Evolutionary conservation across 352 stramenopile species (phyloP).

Genomic region (Thalassiosira ordinaria): DNA sequence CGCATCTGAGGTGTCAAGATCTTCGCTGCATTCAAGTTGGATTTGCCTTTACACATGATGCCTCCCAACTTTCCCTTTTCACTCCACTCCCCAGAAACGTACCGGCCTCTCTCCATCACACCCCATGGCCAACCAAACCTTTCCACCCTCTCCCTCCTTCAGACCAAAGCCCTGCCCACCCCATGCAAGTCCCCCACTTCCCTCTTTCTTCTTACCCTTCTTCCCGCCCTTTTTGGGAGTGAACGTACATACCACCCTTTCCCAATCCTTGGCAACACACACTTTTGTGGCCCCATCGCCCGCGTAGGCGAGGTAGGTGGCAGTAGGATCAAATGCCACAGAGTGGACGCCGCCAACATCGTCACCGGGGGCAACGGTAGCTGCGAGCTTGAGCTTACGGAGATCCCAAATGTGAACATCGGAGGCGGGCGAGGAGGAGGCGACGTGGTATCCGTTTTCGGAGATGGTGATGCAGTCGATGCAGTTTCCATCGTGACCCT

Average conservation of each 20-base stretch:
- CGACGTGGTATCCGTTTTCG: slow-evolving; percentile 95
- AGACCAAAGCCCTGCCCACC: slow-evolving; percentile 20
- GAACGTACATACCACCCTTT: slow-evolving; percentile 52
- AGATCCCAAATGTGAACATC: slow-evolving; percentile 95
- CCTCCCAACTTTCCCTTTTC: too few species aligned
- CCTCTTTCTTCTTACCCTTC: slow-evolving; percentile 24
- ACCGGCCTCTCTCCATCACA: slow-evolving; percentile 61
- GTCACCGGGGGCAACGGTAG: slow-evolving; percentile 51
- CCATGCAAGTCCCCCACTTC: slow-evolving; percentile 31
- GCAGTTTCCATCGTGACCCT: slow-evolving; percentile 72
- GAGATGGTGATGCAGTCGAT: slow-evolving; percentile 90
- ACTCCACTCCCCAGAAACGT: slow-evolving; percentile 53
- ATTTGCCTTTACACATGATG: too few species aligned
- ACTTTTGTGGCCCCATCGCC: slow-evolving; percentile 56
- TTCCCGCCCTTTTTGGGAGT: slow-evolving; percentile 28
- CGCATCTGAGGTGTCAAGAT: too few species aligned
- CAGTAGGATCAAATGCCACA: slow-evolving; percentile 71
- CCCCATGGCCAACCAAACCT: slow-evolving; percentile 42
- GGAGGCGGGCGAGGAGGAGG: slow-evolving; percentile 78
- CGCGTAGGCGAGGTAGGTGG: slow-evolving; percentile 75
- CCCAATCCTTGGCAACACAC: slow-evolving; percentile 80
- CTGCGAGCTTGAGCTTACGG: slow-evolving; percentile 82
- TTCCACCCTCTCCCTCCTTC: slow-evolving; percentile 3
- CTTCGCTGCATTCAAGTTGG: too few species aligned
- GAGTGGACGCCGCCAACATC: slow-evolving; percentile 37